Conservation (phyloP, 805 yeast genomes). For the Lipomyces yamadae region DNA sequence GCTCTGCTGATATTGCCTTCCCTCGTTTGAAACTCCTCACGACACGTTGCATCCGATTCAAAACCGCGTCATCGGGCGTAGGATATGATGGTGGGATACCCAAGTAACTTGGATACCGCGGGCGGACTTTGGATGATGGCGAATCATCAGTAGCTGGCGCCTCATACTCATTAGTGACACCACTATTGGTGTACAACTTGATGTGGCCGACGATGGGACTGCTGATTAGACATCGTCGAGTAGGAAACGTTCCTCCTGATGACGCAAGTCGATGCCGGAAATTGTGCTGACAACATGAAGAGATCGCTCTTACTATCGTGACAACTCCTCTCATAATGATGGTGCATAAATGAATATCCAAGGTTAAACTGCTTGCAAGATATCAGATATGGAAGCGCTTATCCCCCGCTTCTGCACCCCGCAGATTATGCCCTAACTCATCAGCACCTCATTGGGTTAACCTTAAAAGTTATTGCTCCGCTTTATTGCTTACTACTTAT, state of each 20-base stretch:
- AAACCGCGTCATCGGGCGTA: slow-evolving; percentile 18
- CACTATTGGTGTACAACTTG: background rate
- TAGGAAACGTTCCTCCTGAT: background rate
- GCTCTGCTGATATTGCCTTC: background rate
- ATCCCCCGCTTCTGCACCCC: no score
- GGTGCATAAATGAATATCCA: background rate
- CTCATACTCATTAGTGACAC: background rate
- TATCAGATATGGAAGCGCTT: background rate
- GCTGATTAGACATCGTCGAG: background rate
- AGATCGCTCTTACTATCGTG: background rate
- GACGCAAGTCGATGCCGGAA: background rate
- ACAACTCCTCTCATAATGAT: background rate
- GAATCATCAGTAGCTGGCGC: background rate
- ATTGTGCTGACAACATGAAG: background rate
- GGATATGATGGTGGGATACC: slow-evolving; percentile 16
- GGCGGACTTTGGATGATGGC: background rate
- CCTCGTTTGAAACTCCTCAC: background rate
- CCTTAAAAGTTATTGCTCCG: no score
- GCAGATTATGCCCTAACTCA: no score
- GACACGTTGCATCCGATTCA: background rate
- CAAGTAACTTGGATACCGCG: slow-evolving; percentile 17
- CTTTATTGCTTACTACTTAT: no score
- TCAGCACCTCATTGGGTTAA: no score
- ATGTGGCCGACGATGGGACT: background rate
- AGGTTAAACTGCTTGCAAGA: background rate